A percentile compares a stretch with the other conserved stretches of the same genome.
phyloP scores from a whole-genome alignment of 1,284 basidiomycete species.

The Mycena citricolor region DNA sequence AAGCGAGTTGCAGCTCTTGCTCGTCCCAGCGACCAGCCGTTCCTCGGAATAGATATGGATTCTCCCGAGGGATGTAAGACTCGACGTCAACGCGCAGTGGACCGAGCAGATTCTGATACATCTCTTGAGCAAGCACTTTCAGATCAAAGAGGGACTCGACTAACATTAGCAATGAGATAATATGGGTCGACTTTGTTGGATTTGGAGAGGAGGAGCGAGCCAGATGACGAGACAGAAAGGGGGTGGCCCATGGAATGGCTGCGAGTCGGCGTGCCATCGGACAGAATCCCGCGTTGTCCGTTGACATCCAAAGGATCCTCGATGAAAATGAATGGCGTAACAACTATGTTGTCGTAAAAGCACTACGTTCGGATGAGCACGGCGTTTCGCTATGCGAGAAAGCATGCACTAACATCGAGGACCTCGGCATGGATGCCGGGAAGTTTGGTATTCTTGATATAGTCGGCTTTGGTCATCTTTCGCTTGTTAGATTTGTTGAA shows the following conservation, averaged over 20 bases:
- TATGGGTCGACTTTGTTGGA: constrained; percentile 86
- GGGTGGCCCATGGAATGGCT: constrained; percentile 41
- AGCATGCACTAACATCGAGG: constrained; percentile 70
- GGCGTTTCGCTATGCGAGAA: constrained; percentile 9
- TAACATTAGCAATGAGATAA: constrained; percentile 80
- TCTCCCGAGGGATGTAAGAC: constrained; percentile 59
- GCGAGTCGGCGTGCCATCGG: constrained; percentile 43
- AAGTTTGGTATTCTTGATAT: constrained; percentile 86
- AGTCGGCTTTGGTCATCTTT: constrained; percentile 96
- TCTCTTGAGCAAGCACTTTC: too few species aligned
- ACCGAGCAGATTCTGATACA: constrained; percentile 70
- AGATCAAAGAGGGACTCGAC: too few species aligned
- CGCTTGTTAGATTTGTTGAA: constrained; percentile 98
- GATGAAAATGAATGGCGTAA: constrained; percentile 93
- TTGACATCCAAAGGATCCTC: constrained; percentile 82
- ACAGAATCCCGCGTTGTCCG: constrained; percentile 47
- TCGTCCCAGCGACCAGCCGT: constrained; percentile 71
- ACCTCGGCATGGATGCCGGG: constrained; percentile 85
- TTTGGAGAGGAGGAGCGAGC: constrained; percentile 47
- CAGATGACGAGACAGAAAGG: constrained; percentile 36
- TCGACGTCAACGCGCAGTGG: constrained; percentile 79
- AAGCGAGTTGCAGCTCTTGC: constrained; percentile 65
- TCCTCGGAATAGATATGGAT: constrained; percentile 79
- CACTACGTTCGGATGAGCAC: constrained; percentile 53
- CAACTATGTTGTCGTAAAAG: constrained; percentile 95